Conservation (phyloP, 2,329 filamentous ascomycete species). For the Aspergillus jensenii region DNA sequence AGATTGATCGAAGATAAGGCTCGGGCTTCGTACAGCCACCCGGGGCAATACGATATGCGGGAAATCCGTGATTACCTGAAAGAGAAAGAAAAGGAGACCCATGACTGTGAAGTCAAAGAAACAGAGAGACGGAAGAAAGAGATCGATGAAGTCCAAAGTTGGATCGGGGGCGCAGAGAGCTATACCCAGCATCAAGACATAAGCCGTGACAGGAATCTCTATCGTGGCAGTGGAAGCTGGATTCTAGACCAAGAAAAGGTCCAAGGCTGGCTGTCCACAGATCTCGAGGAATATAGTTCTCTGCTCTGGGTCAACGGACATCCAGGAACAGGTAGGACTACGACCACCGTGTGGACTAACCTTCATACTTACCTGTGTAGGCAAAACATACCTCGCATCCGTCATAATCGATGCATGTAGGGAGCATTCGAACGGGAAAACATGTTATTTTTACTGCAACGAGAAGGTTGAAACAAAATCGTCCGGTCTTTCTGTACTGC, state of each 20-base stretch:
- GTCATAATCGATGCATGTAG: background rate
- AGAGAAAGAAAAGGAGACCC: background rate
- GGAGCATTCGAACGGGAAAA: background rate
- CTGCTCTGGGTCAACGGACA: slow-evolving; percentile 2
- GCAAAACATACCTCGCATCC: slow-evolving; percentile 4
- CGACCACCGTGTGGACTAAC: background rate
- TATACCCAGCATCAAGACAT: background rate
- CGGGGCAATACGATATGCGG: background rate
- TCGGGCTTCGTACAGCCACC: background rate
- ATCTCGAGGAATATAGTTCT: background rate
- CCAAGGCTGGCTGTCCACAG: background rate
- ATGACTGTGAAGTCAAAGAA: background rate
- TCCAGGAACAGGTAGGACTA: background rate
- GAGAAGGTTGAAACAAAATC: background rate
- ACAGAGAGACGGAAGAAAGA: background rate
- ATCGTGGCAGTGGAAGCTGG: background rate
- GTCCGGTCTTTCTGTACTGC: background rate
- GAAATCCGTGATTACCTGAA: background rate
- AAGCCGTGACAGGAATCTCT: background rate
- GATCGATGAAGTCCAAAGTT: background rate
- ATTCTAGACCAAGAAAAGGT: background rate
- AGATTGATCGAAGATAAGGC: background rate
- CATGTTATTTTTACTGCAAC: slow-evolving; percentile 10
- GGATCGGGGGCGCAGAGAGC: background rate
- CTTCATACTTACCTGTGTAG: background rate